A percentile compares a stretch with the other conserved stretches of the same genome.
Conservation (phyloP, 2,329 filamentous ascomycete species). For the Aureobasidium vineae region DNA sequence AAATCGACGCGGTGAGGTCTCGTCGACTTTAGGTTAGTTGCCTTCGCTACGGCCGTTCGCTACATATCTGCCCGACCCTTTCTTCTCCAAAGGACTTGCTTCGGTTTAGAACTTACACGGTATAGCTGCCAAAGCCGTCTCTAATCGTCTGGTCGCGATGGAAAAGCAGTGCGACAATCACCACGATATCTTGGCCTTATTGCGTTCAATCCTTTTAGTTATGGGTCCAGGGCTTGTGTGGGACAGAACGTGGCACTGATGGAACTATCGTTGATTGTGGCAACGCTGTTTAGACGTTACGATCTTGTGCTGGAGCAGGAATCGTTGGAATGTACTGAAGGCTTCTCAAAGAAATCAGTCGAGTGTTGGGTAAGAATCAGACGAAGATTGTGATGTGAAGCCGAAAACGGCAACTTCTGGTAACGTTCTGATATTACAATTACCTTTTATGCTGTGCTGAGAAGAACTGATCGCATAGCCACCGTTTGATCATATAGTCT, state of each 20-base stretch:
- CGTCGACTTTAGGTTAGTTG: conserved; percentile 28
- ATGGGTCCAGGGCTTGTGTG: conserved; percentile 46
- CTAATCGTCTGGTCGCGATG: conserved; percentile 32
- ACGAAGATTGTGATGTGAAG: not conserved
- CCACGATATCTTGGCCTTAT: conserved; percentile 37
- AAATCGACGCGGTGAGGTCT: conserved; percentile 32
- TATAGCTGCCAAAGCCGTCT: conserved; percentile 36
- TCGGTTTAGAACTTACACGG: conserved; percentile 31
- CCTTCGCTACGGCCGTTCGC: conserved; percentile 29
- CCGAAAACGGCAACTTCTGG: not conserved
- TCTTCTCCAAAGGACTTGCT: conserved; percentile 33
- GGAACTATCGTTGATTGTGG: conserved; percentile 44
- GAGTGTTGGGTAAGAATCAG: conserved; percentile 34
- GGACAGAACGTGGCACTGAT: conserved; percentile 47
- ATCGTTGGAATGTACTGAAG: conserved; percentile 38
- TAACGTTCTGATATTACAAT: not conserved
- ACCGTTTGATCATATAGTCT: not conserved
- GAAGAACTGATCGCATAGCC: not conserved
- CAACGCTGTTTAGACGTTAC: conserved; percentile 39
- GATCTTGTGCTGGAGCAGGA: conserved; percentile 40
- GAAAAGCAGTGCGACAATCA: conserved; percentile 27
- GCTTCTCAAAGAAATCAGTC: conserved; percentile 39
- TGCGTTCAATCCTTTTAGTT: conserved; percentile 45
- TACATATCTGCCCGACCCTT: conserved; percentile 33
- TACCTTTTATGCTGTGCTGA: not conserved